These are phyloP conservation scores for Chlorencoelia australis DNA, from an alignment of 2,329 filamentous ascomycete genomes.

Conservation along the genomic window DNA sequence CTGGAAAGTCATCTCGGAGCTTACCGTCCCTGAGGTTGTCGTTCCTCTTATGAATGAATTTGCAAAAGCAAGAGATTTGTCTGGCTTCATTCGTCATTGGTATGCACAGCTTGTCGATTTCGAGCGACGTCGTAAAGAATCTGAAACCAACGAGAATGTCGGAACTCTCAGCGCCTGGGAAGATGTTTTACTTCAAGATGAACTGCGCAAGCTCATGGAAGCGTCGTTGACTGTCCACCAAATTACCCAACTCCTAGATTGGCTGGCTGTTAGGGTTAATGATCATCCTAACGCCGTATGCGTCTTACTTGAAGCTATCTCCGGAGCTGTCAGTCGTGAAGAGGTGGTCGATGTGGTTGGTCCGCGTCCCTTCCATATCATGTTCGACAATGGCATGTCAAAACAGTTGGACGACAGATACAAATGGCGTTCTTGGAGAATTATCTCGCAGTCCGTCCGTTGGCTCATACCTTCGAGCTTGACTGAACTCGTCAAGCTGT, in stretches of 20 bases:
- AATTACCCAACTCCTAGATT: slow-evolving; percentile 29
- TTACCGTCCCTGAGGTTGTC: slow-evolving; percentile 28
- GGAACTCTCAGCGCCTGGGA: slow-evolving; percentile 24
- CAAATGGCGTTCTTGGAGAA: slow-evolving; percentile 23
- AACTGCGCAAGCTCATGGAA: slow-evolving; percentile 27
- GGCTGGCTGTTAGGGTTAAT: slow-evolving; percentile 21
- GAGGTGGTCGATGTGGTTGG: slow-evolving; percentile 25
- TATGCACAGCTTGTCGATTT: slow-evolving; percentile 22
- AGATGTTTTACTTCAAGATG: slow-evolving; percentile 19
- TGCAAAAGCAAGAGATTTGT: slow-evolving; percentile 30
- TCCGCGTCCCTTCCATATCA: slow-evolving; percentile 27
- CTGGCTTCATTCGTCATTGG: slow-evolving; percentile 32
- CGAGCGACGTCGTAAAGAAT: slow-evolving; percentile 19
- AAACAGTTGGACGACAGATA: slow-evolving; percentile 19
- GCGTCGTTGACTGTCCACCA: slow-evolving; percentile 30
- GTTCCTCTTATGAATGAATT: slow-evolving; percentile 34
- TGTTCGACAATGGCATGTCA: slow-evolving; percentile 19
- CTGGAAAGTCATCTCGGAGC: slow-evolving; percentile 16
- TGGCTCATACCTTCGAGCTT: slow-evolving; percentile 14
- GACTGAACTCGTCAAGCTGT: slow-evolving; percentile 14
- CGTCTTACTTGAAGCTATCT: slow-evolving; percentile 31
- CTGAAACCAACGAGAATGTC: neutral
- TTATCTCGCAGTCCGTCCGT: slow-evolving; percentile 16
- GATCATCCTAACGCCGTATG: slow-evolving; percentile 21
- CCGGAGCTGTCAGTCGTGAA: slow-evolving; percentile 28